Conservation (phyloP, 78 protist genomes). For the Trichosphaerium sp. region DNA sequence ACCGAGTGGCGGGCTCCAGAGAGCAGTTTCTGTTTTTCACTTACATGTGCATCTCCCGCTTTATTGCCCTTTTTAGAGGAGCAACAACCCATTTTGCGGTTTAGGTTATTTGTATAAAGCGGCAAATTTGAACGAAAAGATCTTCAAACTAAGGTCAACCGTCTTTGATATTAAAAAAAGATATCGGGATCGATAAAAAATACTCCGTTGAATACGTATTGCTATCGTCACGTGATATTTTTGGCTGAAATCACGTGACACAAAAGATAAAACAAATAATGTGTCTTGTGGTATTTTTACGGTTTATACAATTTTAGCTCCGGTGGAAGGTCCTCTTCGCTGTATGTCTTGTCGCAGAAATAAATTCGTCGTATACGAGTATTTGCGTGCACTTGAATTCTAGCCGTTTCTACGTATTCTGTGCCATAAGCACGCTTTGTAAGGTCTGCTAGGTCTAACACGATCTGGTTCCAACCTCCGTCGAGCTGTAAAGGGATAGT, state of each 20-base stretch:
- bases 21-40: too few species aligned
- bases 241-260: neutral
- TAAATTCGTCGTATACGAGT: conserved; percentile 77
- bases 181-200: neutral
- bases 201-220: neutral
- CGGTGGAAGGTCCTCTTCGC: conserved; percentile 90
- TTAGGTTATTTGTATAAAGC: too few species aligned
- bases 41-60: too few species aligned
- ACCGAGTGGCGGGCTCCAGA: too few species aligned
- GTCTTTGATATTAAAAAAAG: neutral
- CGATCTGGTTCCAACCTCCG: conserved; percentile 95
- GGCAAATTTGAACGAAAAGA: neutral
- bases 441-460: conserved; percentile 89
- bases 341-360: conserved; percentile 83
- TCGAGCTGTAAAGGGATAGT: conserved; percentile 95
- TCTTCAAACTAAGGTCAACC: neutral
- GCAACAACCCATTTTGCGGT: too few species aligned
- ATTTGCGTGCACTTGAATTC: conserved; percentile 74
- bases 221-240: neutral
- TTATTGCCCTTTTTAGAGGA: too few species aligned
- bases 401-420: conserved; percentile 84
- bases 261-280: neutral
- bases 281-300: conserved; percentile 6
- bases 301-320: conserved; percentile 84
- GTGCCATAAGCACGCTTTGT: conserved; percentile 91